These are phyloP conservation scores for Megacollybia platyphylla DNA, from an alignment of 1,284 basidiomycete genomes.

Conservation along the genomic window DNA sequence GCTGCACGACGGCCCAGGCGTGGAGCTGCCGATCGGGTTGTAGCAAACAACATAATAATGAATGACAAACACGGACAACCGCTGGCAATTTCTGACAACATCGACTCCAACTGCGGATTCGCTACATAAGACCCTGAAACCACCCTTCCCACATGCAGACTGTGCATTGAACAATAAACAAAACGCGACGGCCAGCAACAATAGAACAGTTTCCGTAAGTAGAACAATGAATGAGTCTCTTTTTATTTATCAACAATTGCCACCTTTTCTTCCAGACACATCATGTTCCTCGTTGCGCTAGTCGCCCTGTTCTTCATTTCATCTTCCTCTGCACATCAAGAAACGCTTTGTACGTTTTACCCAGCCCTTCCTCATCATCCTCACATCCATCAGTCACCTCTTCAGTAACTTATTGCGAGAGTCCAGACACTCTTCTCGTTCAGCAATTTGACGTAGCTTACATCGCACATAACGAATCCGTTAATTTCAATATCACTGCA, in stretches of 20 bases:
- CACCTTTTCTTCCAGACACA: constrained; percentile 18
- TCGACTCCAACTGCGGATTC: too few relatives aligned
- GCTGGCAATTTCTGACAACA: background rate
- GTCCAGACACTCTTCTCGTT: constrained; percentile 69
- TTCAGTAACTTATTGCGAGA: constrained; percentile 79
- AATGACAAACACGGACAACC: background rate
- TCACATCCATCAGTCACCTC: constrained; percentile 49
- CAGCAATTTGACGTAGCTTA: constrained; percentile 74
- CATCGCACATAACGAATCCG: constrained; percentile 54
- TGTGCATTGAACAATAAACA: constrained; percentile 3
- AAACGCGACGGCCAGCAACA: constrained; percentile 4
- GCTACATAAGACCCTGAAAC: background rate
- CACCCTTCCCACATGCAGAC: constrained; percentile 5
- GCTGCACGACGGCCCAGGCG: constrained; percentile 53
- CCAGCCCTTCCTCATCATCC: constrained; percentile 5
- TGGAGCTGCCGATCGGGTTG: constrained; percentile 30
- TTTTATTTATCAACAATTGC: constrained; percentile 1
- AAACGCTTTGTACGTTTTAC: constrained; percentile 43
- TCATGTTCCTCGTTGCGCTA: constrained; percentile 60
- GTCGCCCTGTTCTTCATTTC: constrained; percentile 29
- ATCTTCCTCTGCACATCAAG: constrained; percentile 31
- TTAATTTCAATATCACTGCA: constrained; percentile 65
- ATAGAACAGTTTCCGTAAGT: constrained; percentile 7
- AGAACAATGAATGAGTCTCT: constrained; percentile 6
- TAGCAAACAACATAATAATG: constrained; percentile 9